Conservation (phyloP, 768 basidiomycete species). For the Megacollybia marginata region DNA sequence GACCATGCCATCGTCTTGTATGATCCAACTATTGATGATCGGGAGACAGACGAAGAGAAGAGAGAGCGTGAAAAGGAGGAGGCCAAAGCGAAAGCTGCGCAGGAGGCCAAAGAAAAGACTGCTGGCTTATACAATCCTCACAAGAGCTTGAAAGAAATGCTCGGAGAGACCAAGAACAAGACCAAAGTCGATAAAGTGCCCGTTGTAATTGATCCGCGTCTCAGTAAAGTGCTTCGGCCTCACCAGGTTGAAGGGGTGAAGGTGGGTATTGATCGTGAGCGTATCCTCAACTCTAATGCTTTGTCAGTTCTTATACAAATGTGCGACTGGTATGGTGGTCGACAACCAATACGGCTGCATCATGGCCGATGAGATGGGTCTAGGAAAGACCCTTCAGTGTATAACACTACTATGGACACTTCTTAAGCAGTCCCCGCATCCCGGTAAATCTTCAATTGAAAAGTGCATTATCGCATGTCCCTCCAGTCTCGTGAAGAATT, state of each 20-base stretch:
- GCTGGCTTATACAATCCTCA: constrained; percentile 82
- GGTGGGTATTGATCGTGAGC: constrained; percentile 34
- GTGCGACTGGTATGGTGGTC: constrained; percentile 88
- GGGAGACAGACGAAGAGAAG: constrained; percentile 84
- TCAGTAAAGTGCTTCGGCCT: constrained; percentile 84
- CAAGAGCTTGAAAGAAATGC: constrained; percentile 75
- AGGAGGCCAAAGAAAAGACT: constrained; percentile 63
- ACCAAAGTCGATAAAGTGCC: constrained; percentile 76
- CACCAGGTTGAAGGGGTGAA: constrained; percentile 99
- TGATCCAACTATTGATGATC: constrained; percentile 91
- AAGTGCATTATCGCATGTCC: constrained; percentile 98
- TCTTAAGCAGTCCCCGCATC: constrained; percentile 87
- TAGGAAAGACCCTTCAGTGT: constrained; percentile 95
- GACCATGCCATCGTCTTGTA: constrained; percentile 97
- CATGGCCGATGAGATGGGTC: constrained; percentile 99
- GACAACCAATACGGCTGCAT: constrained; percentile 93
- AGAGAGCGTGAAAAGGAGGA: constrained; percentile 70
- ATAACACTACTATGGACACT: constrained; percentile 94
- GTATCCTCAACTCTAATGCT: constrained; percentile 3
- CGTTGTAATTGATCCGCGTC: constrained; percentile 90
- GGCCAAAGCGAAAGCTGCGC: constrained; percentile 51
- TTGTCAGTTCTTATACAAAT: constrained; percentile 85
- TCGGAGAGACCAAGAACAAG: constrained; percentile 67
- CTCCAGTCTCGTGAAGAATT: constrained; percentile 93
- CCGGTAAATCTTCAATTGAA: constrained; percentile 84